Conservation (phyloP, 345 rosid species). For the Pistacia atlantica region DNA sequence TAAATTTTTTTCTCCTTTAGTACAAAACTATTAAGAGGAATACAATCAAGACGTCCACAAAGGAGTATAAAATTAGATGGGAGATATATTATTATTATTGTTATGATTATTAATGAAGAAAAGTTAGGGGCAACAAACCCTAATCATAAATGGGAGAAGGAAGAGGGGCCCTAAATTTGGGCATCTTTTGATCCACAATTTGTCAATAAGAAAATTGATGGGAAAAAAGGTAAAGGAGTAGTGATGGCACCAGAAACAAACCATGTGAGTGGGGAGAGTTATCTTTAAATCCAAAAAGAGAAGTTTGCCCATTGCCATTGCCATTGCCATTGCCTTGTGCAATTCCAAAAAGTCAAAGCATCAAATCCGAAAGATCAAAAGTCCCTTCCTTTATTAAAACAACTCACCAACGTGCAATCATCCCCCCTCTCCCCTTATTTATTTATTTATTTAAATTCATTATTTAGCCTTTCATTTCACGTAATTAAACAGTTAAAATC, state of each 20-base stretch:
- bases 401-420: background rate
- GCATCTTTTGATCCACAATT: constrained; percentile 39
- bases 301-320: constrained; percentile 22
- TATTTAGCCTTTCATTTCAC: background rate
- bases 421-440: too few relatives aligned
- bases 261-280: constrained; percentile 63
- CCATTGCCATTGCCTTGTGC: constrained; percentile 14
- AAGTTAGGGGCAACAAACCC: constrained; percentile 37
- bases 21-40: too few relatives aligned
- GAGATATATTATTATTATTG: too few relatives aligned
- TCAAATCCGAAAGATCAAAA: constrained; percentile 23
- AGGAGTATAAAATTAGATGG: too few relatives aligned
- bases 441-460: too few relatives aligned
- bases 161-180: constrained; percentile 32
- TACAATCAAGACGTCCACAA: too few relatives aligned
- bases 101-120: constrained; percentile 18
- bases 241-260: constrained; percentile 49
- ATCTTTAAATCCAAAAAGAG: constrained; percentile 56
- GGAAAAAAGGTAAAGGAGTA: constrained; percentile 35
- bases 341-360: constrained; percentile 56
- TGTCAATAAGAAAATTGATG: constrained; percentile 24
- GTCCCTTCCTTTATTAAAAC: background rate
- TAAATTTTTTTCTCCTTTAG: too few relatives aligned
- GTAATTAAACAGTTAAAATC: background rate
- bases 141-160: constrained; percentile 40